phyloP scores from a whole-genome alignment of 2,329 filamentous ascomycete species.

The Penicillium oxalicum region DNA sequence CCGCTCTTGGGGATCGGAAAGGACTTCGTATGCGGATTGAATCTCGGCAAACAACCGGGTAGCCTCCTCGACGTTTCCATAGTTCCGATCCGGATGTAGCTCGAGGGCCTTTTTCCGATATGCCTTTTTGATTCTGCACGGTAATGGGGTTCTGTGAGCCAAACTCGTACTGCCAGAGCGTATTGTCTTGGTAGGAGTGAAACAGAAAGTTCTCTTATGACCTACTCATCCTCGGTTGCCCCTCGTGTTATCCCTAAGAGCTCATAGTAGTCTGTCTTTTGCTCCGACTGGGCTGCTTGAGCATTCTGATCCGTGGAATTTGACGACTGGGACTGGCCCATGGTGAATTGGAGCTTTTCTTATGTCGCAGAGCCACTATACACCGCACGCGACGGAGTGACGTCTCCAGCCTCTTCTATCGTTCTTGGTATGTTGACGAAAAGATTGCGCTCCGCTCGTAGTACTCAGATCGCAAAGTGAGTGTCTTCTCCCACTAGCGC shows the following conservation, averaged over 20 bases:
- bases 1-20: slow-evolving; percentile 90
- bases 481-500: too few species aligned
- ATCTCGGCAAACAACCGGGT: slow-evolving; percentile 86
- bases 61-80: slow-evolving; percentile 73
- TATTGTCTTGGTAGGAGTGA: too few species aligned
- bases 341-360: slow-evolving; percentile 10
- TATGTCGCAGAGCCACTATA: too few species aligned
- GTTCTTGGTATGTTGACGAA: too few species aligned
- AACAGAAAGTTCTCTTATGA: too few species aligned
- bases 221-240: slow-evolving; percentile 70
- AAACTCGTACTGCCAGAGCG: too few species aligned
- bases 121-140: slow-evolving; percentile 74
- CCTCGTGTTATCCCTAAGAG: slow-evolving; percentile 66
- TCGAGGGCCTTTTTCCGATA: slow-evolving; percentile 88
- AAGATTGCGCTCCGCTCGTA: too few species aligned
- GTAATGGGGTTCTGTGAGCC: neutral
- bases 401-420: too few species aligned
- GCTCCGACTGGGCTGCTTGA: slow-evolving; percentile 15
- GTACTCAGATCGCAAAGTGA: too few species aligned
- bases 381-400: too few species aligned
- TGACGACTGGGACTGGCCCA: slow-evolving; percentile 45
- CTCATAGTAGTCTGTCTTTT: slow-evolving; percentile 58
- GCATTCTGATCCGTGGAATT: slow-evolving; percentile 17
- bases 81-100: slow-evolving; percentile 90
- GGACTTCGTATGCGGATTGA: slow-evolving; percentile 89